Evolutionary conservation across 2,329 filamentous ascomycete genomes (phyloP).

Genomic region (Xylaria sp.): DNA sequence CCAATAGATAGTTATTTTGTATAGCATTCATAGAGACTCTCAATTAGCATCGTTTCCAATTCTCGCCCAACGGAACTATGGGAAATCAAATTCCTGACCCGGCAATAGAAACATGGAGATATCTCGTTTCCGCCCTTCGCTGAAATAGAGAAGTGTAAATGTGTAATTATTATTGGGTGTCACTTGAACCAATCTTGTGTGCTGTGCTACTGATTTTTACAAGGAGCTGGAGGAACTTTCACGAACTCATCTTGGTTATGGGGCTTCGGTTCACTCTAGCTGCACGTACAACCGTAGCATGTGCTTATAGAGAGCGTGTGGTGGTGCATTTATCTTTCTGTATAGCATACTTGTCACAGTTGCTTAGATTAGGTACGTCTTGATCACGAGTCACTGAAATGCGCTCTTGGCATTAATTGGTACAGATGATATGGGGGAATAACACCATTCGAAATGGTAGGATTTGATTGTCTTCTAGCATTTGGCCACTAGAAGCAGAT

Average conservation of each 20-base stretch:
- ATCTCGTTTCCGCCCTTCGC: not conserved
- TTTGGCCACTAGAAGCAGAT: not conserved
- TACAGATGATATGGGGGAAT: not conserved
- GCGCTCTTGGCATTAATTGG: not conserved
- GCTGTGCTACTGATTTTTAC: not conserved
- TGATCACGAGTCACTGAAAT: not conserved
- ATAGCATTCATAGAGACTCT: too few relatives aligned
- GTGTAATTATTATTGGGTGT: not conserved
- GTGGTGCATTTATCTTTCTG: not conserved
- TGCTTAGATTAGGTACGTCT: not conserved
- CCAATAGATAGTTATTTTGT: too few relatives aligned
- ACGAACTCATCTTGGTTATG: not conserved
- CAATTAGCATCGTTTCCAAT: too few relatives aligned
- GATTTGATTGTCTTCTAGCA: constrained; percentile 14
- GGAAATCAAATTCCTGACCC: too few relatives aligned
- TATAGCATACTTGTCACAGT: not conserved
- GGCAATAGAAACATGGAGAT: too few relatives aligned
- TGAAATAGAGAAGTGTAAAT: not conserved
- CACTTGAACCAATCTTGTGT: not conserved
- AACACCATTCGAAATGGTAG: not conserved
- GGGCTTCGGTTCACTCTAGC: not conserved
- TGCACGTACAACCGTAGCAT: not conserved
- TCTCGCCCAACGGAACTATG: too few relatives aligned
- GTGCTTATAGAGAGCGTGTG: not conserved
- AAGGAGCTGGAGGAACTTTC: not conserved